Base-by-base conservation (phyloP, 345 rosid species). In the Lagerstroemia speciosa region DNA sequence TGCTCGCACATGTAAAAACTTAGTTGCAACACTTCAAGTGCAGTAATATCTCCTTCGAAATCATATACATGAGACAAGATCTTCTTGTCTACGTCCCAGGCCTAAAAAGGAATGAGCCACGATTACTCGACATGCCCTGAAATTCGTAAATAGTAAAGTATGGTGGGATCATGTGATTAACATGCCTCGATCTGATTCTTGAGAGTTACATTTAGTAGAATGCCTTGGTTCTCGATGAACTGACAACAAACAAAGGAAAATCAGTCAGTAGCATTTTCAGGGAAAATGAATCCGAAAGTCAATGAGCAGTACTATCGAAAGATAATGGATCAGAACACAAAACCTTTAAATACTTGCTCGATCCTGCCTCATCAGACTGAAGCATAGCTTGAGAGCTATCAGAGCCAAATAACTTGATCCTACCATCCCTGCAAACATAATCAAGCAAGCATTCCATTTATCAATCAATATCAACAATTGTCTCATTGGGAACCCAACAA, bases 51-150 rank as follows among this genome's bases (percentile, higher is more conserved):
- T 33, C 77, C 83, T 38, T 80, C 79, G 37, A 78, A 78, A 37
- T 66, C 79, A 78, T 86, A 82, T 69, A 82, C 78, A 64, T 82
- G 70, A 71, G 84, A 83, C 82, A 87, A 19, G 63, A 77, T 69
- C 82, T 81, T 86, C 85, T 77, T 87, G 41, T 91, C 94, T 67
- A 91, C 71, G 70, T 91, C 86, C 98, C 98, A 93, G 33, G 91
- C 97, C 98, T 93, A 75, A 11, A 58, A 30, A 4, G 34, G 29
- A 58, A 17, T 27, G 30, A 15, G 12, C 11, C 19, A 16, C 6
- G 32, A 58, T 58, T 27, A 27, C 32, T 58, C 11, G 2, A 8
- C 63, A 12, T 27, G 17, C 17, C 19, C 17, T 12, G n/a, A 11
- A 58, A 58, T 14, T 29, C 33, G 29, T 9, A 58, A 58, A 58